Evolutionary conservation across 257 asterid species (phyloP).

Genomic region (Thymus mandschuricus): DNA sequence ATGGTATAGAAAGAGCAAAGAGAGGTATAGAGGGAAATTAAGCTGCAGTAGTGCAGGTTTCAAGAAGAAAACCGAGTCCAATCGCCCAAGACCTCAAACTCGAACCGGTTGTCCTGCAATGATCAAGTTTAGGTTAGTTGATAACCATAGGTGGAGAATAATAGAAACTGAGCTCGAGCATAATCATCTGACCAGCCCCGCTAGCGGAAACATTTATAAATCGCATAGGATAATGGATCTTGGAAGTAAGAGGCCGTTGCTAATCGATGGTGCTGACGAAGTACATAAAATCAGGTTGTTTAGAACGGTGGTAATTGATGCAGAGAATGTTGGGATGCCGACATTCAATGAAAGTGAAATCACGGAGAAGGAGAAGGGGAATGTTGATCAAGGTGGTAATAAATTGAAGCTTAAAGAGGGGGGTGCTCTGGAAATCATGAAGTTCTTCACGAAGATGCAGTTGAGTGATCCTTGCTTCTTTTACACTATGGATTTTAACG

Average conservation of each 20-base stretch:
- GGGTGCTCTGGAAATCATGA: conserved; percentile 49
- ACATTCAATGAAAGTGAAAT: conserved; percentile 37
- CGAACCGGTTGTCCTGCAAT: conserved; percentile 77
- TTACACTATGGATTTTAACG: conserved; percentile 60
- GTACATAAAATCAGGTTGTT: conserved; percentile 51
- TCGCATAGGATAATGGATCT: conserved; percentile 45
- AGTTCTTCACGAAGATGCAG: conserved; percentile 55
- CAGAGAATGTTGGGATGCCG: conserved; percentile 38
- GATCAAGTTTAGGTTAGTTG: conserved; percentile 64
- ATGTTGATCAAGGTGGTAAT: conserved; percentile 32
- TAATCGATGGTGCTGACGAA: conserved; percentile 39
- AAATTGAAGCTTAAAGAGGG: conserved; percentile 56
- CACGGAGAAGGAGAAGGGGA: neutral
- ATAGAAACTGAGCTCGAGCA: conserved; percentile 68
- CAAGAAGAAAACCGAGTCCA: conserved; percentile 67
- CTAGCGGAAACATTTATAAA: conserved; percentile 46
- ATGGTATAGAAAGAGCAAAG: conserved; percentile 69
- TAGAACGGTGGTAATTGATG: conserved; percentile 51
- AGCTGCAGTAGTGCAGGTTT: conserved; percentile 77
- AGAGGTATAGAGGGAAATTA: conserved; percentile 64
- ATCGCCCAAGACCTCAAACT: conserved; percentile 66
- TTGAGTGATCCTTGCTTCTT: conserved; percentile 56
- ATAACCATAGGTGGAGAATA: conserved; percentile 61
- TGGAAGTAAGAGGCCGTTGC: conserved; percentile 60
- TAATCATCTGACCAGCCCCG: conserved; percentile 56